A percentile compares a stretch with the other conserved stretches of the same genome.
These are phyloP conservation scores for Coriaria nepalensis DNA, from an alignment of 306 rosid genomes.

Conservation along the genomic window DNA sequence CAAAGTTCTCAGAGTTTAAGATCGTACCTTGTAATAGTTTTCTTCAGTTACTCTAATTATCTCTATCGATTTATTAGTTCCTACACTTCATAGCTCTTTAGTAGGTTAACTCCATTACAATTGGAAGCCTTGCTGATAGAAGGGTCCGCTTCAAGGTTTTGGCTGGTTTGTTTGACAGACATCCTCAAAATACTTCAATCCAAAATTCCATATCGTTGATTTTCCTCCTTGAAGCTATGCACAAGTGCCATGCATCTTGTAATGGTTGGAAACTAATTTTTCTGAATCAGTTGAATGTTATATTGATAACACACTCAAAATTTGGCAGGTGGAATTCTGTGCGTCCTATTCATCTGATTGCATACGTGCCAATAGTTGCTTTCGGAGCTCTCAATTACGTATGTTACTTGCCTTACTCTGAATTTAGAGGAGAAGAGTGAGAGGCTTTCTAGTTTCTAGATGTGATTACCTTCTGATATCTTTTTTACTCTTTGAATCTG, in stretches of 20 bases:
- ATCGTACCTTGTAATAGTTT: too few relatives aligned
- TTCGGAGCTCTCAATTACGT: slow-evolving; percentile 87
- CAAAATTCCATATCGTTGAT: neutral
- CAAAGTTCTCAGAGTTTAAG: too few relatives aligned
- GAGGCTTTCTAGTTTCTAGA: neutral
- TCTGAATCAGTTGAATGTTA: slow-evolving; percentile 9
- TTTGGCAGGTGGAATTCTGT: slow-evolving; percentile 61
- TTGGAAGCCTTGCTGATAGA: slow-evolving; percentile 79
- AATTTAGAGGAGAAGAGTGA: slow-evolving; percentile 2
- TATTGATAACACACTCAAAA: slow-evolving; percentile 3
- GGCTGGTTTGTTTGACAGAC: slow-evolving; percentile 57
- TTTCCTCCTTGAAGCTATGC: neutral
- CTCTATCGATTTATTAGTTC: too few relatives aligned
- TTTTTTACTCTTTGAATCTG: neutral
- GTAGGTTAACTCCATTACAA: slow-evolving; percentile 77
- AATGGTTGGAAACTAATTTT: neutral
- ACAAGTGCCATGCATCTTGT: too few relatives aligned
- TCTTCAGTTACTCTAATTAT: too few relatives aligned
- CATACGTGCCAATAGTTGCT: slow-evolving; percentile 55
- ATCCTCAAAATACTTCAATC: slow-evolving; percentile 5
- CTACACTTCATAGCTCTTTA: neutral
- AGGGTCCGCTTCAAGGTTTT: slow-evolving; percentile 58
- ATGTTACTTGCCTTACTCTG: slow-evolving; percentile 21
- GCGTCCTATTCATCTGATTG: slow-evolving; percentile 57
- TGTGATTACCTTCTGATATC: neutral